A percentile compares a stretch with the other conserved stretches of the same genome.
Conservation (phyloP, 108 stramenopile genomes). For the Cyclotella choctawhatcheeana region DNA sequence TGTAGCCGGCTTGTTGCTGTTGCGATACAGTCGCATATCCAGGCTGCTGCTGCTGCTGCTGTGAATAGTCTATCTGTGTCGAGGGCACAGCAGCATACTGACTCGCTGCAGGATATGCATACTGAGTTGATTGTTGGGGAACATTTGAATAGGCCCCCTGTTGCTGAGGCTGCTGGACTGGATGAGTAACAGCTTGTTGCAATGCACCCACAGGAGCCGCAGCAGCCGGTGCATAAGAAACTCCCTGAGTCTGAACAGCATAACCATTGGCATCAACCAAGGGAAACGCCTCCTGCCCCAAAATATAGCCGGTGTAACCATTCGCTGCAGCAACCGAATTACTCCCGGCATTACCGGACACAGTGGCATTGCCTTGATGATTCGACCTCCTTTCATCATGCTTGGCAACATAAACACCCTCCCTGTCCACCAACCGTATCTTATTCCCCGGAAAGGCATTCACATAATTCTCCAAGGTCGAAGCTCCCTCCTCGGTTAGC, state of each 20-base stretch:
- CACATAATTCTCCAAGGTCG: conserved; percentile 38
- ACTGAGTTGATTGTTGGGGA: background rate
- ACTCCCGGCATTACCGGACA: background rate
- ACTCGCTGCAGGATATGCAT: background rate
- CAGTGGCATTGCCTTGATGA: no score
- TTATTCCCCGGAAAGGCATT: conserved; percentile 45
- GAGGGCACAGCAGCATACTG: background rate
- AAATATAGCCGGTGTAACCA: background rate
- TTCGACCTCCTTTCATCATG: conserved; percentile 33
- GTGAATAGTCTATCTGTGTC: conserved; percentile 8
- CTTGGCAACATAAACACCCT: conserved; percentile 43
- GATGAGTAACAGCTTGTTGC: background rate
- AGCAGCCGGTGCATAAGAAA: background rate
- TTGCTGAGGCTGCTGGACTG: conserved; percentile 15
- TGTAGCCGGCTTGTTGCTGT: conserved; percentile 6
- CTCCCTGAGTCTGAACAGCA: background rate
- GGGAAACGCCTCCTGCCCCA: background rate
- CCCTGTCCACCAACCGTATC: conserved; percentile 37
- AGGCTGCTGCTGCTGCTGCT: conserved; percentile 15
- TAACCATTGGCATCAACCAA: background rate
- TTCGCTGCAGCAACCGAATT: background rate
- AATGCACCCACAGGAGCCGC: background rate
- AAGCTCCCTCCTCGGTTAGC: conserved; percentile 33
- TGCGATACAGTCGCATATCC: no score
- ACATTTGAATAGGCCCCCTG: conserved; percentile 2